Percentiles rank a stretch among this genome's conserved stretches.
These are phyloP conservation scores for Tilletia indica DNA, from an alignment of 1,284 basidiomycete genomes.

Conservation along the genomic window DNA sequence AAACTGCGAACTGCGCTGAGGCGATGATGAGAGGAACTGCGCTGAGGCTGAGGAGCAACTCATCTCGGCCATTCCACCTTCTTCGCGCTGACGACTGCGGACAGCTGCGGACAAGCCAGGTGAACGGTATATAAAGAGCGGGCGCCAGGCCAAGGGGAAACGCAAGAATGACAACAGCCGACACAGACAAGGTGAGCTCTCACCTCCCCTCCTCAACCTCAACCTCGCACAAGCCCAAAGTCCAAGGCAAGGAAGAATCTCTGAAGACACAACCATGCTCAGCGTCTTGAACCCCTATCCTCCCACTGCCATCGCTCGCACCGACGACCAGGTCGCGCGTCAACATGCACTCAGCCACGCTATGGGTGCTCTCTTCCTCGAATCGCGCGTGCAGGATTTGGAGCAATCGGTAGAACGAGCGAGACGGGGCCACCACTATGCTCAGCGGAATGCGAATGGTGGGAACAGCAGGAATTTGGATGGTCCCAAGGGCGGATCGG, in stretches of 20 bases:
- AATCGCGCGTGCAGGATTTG: conserved; percentile 42
- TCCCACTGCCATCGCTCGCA: neutral
- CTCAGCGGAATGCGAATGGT: neutral
- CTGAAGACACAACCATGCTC: neutral
- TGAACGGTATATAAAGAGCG: too few species aligned
- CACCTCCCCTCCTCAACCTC: neutral
- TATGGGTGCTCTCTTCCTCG: conserved; percentile 49
- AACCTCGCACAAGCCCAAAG: neutral
- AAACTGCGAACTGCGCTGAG: too few species aligned
- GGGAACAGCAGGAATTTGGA: neutral
- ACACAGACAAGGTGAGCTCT: conserved; percentile 5
- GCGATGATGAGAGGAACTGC: too few species aligned
- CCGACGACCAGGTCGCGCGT: conserved; percentile 15
- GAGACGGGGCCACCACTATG: conserved; percentile 16
- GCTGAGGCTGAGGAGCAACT: too few species aligned
- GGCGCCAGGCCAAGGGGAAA: too few species aligned
- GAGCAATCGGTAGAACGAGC: conserved; percentile 33
- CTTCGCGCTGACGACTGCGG: too few species aligned
- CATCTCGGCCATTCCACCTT: too few species aligned
- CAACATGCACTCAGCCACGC: conserved; percentile 31
- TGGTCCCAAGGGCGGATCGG: too few species aligned
- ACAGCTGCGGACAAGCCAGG: too few species aligned
- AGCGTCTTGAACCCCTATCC: neutral
- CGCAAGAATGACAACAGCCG: neutral
- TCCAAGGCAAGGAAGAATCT: neutral